These are phyloP conservation scores for Volutella citrinella DNA, from an alignment of 2,329 filamentous ascomycete species.

Conservation along the genomic window DNA sequence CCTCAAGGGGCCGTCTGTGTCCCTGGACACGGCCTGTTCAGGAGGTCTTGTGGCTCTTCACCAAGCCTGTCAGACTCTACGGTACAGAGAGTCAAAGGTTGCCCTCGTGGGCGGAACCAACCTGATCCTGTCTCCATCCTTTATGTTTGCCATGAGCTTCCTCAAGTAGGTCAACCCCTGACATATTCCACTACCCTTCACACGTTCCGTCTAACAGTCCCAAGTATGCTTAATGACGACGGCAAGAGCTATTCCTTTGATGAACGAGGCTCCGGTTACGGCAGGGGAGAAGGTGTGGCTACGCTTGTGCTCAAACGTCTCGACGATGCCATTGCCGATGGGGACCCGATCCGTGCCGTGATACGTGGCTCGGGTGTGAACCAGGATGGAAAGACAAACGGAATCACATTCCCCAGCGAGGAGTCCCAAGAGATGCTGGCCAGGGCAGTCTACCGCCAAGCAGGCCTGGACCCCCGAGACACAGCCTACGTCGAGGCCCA, in stretches of 20 bases:
- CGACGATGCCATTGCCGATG: slow-evolving; percentile 38
- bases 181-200: no score
- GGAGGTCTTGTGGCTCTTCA: slow-evolving; percentile 30
- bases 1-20: slow-evolving; percentile 31
- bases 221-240: slow-evolving; percentile 10
- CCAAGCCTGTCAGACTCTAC: slow-evolving; percentile 30
- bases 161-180: slow-evolving; percentile 5
- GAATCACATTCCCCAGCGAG: slow-evolving; percentile 39
- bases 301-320: slow-evolving; percentile 39
- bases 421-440: slow-evolving; percentile 31
- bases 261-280: slow-evolving; percentile 38
- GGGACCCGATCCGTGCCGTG: slow-evolving; percentile 30
- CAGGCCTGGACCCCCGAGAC: slow-evolving; percentile 18
- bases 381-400: slow-evolving; percentile 11
- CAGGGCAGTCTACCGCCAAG: slow-evolving; percentile 25
- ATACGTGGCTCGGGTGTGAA: slow-evolving; percentile 30
- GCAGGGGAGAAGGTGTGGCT: slow-evolving; percentile 40
- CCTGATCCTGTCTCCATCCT: slow-evolving; percentile 13
- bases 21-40: slow-evolving; percentile 37
- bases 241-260: slow-evolving; percentile 15
- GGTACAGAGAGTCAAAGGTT: slow-evolving; percentile 40
- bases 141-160: slow-evolving; percentile 12
- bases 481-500: slow-evolving; percentile 23
- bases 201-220: no score
- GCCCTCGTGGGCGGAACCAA: slow-evolving; percentile 36